Percentiles rank a stretch among this genome's conserved stretches.
phyloP scores from a whole-genome alignment of 495 filamentous ascomycete genomes.

The Penicillium salamii region DNA sequence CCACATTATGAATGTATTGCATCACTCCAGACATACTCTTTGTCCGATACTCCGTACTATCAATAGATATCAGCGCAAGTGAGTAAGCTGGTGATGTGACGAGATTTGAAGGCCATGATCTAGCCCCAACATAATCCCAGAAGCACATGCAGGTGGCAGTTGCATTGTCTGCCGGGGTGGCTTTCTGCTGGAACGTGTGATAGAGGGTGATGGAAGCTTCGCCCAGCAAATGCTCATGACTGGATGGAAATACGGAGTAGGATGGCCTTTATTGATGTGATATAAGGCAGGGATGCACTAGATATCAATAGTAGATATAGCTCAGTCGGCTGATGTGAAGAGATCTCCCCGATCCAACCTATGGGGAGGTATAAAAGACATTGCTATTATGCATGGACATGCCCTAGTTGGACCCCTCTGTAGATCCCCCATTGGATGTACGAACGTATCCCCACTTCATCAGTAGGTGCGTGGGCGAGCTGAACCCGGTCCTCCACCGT shows the following conservation, averaged over 20 bases:
- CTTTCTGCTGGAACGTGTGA: conserved; percentile 1
- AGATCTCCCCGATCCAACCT: not conserved
- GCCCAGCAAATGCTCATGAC: not conserved
- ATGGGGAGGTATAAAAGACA: not conserved
- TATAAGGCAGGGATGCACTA: not conserved
- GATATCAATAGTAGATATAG: not conserved
- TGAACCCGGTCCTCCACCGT: too few species aligned
- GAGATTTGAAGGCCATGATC: not conserved
- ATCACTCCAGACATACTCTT: not conserved
- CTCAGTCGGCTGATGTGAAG: not conserved
- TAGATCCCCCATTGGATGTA: too few species aligned
- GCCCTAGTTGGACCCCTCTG: not conserved
- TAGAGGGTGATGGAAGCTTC: conserved; percentile 5
- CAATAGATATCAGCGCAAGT: not conserved
- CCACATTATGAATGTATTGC: not conserved
- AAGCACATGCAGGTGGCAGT: conserved; percentile 7
- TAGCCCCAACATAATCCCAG: not conserved
- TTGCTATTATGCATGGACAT: conserved; percentile 3
- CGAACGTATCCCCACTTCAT: too few species aligned
- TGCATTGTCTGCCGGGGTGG: not conserved
- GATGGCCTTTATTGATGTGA: too few species aligned
- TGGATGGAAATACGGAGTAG: not conserved
- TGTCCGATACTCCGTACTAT: not conserved
- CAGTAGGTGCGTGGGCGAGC: too few species aligned
- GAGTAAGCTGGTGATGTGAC: conserved; percentile 13